Evolutionary conservation across 129 eudicot genomes (phyloP), one percentile per base, ranked within the genome.

Genomic region (Centrapalus pauciflorus): DNA sequence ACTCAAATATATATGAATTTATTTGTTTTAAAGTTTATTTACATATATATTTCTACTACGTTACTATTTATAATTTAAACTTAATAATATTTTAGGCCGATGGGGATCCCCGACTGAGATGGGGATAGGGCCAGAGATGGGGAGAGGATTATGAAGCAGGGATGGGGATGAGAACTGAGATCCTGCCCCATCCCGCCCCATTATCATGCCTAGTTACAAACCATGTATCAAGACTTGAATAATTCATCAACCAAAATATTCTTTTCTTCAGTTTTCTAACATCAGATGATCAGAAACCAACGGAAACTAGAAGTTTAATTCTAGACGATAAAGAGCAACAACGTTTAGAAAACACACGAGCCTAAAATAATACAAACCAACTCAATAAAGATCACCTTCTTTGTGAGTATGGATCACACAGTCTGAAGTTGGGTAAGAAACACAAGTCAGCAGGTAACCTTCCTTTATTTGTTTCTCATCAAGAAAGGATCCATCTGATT

Each of bases 401-500:
- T 88, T 92, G 70, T 85, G 98, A 19, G 98, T 85, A 70, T 85
- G 94, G 34, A 92, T 84, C 65, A 88, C 96, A 75, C 91, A 85
- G 68, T 92, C 98, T 0, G 81, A 45, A 48, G 86, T 82, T 21
- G 98, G 96, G 87, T 85, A 92, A 11, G 98, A 77, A 57, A 92
- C 70, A 12, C 96, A 92, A 11, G 96, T 92, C 57, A 92, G 82
- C 80, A 88, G 3, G 55, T 92, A 88, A 7, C 91, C 96, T 24
- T 88, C 77, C 59, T 75, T 70, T 77, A 85, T 63, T 27, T 92
- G 98, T 51, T 63, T 70, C 1, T 91, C 97, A n/a, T 85, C 88
- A 37, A 91, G 96, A 67, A 91, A 91, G 4, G 98, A 92, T 21
- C 94, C 96, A 73, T 92, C 98, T 0, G 98, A 87, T 51, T 87